phyloP scores from a whole-genome alignment of 306 rosid genomes.

The Potentilla sterilis region DNA sequence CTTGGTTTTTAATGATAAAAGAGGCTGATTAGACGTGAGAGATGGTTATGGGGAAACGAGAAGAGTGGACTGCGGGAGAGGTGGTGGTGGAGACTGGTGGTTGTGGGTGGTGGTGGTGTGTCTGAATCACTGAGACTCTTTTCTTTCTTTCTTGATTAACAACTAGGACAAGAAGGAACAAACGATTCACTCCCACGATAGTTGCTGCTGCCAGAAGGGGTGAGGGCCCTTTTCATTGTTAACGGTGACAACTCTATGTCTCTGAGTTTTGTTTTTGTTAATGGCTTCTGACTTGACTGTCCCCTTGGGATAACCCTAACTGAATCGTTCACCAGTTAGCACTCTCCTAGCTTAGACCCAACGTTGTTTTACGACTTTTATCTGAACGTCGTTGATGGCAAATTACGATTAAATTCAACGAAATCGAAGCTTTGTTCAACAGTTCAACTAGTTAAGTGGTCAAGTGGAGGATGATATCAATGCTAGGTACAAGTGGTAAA shows the following conservation, averaged over 20 bases:
- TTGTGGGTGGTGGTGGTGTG: neutral
- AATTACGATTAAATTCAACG: too few relatives aligned
- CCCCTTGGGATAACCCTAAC: too few relatives aligned
- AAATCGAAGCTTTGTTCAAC: too few relatives aligned
- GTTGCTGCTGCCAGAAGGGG: neutral
- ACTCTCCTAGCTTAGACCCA: too few relatives aligned
- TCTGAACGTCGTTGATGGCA: too few relatives aligned
- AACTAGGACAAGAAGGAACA: neutral
- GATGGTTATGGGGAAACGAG: neutral
- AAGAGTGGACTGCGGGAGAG: neutral
- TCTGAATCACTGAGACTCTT: neutral
- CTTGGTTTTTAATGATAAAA: neutral
- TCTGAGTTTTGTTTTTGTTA: neutral
- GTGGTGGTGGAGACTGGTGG: neutral
- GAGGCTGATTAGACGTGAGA: constrained; percentile 7
- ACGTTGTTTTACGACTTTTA: too few relatives aligned
- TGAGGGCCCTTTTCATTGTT: neutral
- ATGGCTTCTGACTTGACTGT: too few relatives aligned
- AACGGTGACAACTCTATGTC: neutral
- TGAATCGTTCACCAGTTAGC: too few relatives aligned
- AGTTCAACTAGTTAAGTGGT: too few relatives aligned
- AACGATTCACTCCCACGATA: constrained; percentile 6
- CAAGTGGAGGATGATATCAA: too few relatives aligned
- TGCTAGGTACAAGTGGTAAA: too few relatives aligned
- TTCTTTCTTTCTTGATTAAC: neutral